phyloP scores from a whole-genome alignment of 2,329 filamentous ascomycete species.

The Venturia pyrina region DNA sequence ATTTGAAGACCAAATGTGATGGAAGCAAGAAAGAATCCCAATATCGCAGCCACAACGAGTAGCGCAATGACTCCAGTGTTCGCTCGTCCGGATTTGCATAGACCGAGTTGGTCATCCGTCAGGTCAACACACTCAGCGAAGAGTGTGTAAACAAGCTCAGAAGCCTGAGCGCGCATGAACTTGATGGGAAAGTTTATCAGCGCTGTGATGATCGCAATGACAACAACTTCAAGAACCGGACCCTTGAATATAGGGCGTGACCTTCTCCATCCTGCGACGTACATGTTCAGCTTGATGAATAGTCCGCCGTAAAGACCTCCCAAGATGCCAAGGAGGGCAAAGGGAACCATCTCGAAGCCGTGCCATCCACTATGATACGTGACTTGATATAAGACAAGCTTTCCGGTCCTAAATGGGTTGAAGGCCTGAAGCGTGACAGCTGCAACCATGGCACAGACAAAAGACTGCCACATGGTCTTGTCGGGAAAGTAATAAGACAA shows the following conservation, averaged over 20 bases:
- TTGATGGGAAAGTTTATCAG: slow-evolving; percentile 91
- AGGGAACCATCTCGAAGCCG: slow-evolving; percentile 85
- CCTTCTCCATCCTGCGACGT: slow-evolving; percentile 70
- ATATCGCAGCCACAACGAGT: slow-evolving; percentile 67
- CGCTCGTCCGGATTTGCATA: slow-evolving; percentile 79
- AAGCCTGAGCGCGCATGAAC: slow-evolving; percentile 88
- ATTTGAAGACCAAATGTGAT: slow-evolving; percentile 92
- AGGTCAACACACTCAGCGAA: slow-evolving; percentile 84
- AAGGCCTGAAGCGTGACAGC: slow-evolving; percentile 86
- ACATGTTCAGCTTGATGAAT: slow-evolving; percentile 93
- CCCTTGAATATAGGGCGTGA: slow-evolving; percentile 53
- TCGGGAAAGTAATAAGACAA: slow-evolving; percentile 96
- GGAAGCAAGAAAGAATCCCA: slow-evolving; percentile 76
- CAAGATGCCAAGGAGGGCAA: slow-evolving; percentile 72
- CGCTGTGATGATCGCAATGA: slow-evolving; percentile 73
- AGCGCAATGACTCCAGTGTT: slow-evolving; percentile 75
- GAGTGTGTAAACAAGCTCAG: slow-evolving; percentile 81
- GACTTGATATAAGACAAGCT: slow-evolving; percentile 92
- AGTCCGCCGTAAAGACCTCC: slow-evolving; percentile 91
- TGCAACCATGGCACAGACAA: slow-evolving; percentile 98
- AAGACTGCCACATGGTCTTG: slow-evolving; percentile 99
- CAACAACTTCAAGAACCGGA: slow-evolving; percentile 68
- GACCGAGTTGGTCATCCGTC: slow-evolving; percentile 74
- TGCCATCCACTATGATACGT: slow-evolving; percentile 90
- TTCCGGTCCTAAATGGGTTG: slow-evolving; percentile 89